Percentiles rank a stretch among this genome's conserved stretches.
These are phyloP conservation scores for Pneumocystis murina DNA, from an alignment of 1,139 yeast species.

Conservation along the genomic window DNA sequence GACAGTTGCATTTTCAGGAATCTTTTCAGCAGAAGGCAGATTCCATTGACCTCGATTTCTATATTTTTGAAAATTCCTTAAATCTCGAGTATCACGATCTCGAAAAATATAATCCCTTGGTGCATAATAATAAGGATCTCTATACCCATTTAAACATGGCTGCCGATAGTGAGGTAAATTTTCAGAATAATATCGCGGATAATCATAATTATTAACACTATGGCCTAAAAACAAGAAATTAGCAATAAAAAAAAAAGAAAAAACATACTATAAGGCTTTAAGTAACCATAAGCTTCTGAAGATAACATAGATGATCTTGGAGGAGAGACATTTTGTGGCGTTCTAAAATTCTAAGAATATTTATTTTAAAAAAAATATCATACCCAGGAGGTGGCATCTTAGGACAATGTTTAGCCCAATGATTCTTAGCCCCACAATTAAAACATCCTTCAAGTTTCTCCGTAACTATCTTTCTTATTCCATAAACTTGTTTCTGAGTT, in stretches of 20 bases:
- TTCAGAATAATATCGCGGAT: not conserved
- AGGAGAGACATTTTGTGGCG: not conserved
- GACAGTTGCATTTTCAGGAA: not conserved
- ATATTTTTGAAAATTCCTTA: not conserved
- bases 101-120: not conserved
- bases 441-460: slow-evolving; percentile 2
- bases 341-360: not conserved
- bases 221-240: not conserved
- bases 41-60: not conserved
- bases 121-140: not conserved
- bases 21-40: not conserved
- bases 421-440: slow-evolving; percentile 4
- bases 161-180: not conserved
- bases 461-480: not conserved
- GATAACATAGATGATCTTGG: not conserved
- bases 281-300: not conserved
- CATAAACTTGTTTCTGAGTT: slow-evolving; percentile 2
- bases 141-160: not conserved
- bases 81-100: not conserved
- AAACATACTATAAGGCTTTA: not conserved
- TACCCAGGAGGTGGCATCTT: slow-evolving; percentile 5
- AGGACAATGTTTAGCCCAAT: slow-evolving; percentile 7
- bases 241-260: not conserved
- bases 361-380: not conserved
- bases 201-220: not conserved